phyloP scores from a whole-genome alignment of 352 stramenopile genomes.

The Stramenopiles sp. region DNA sequence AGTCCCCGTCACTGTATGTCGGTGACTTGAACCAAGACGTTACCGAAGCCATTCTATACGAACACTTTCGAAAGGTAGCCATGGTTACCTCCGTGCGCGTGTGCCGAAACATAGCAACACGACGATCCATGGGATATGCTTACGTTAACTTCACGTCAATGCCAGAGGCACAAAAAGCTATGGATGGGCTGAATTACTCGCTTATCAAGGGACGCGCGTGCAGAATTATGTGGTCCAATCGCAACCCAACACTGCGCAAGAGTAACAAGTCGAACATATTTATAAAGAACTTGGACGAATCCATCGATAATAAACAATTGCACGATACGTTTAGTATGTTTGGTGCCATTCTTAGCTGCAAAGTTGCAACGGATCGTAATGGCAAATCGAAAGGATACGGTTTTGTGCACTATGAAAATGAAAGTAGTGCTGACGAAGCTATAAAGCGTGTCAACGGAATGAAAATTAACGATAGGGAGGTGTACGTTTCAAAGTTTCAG shows the following conservation, averaged over 20 bases:
- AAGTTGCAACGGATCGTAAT: slow-evolving; percentile 88
- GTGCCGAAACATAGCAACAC: slow-evolving; percentile 85
- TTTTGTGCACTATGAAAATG: slow-evolving; percentile 90
- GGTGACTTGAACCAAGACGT: slow-evolving; percentile 94
- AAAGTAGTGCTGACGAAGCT: slow-evolving; percentile 74
- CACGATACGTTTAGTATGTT: slow-evolving; percentile 99
- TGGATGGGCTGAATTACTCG: slow-evolving; percentile 99
- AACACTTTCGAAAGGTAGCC: slow-evolving; percentile 98
- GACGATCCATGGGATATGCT: slow-evolving; percentile 89
- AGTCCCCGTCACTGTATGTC: slow-evolving; percentile 95
- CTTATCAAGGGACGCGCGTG: slow-evolving; percentile 94
- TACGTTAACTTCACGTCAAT: slow-evolving; percentile 99
- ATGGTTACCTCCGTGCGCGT: slow-evolving; percentile 93
- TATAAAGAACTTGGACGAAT: slow-evolving; percentile 91
- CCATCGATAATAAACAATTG: slow-evolving; percentile 82
- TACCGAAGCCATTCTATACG: slow-evolving; percentile 57
- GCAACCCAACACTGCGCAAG: slow-evolving; percentile 83
- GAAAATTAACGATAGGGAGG: slow-evolving; percentile 83
- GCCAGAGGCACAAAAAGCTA: slow-evolving; percentile 78
- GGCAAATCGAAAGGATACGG: slow-evolving; percentile 88
- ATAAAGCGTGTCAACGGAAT: slow-evolving; percentile 99
- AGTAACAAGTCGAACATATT: slow-evolving; percentile 96
- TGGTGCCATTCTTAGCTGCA: slow-evolving; percentile 88
- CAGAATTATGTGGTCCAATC: slow-evolving; percentile 99
- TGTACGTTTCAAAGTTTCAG: slow-evolving; percentile 91